Percentiles rank a stretch among this genome's conserved stretches.
Evolutionary conservation across 495 filamentous ascomycete species (phyloP).

Genomic region (Darksidea phi): DNA sequence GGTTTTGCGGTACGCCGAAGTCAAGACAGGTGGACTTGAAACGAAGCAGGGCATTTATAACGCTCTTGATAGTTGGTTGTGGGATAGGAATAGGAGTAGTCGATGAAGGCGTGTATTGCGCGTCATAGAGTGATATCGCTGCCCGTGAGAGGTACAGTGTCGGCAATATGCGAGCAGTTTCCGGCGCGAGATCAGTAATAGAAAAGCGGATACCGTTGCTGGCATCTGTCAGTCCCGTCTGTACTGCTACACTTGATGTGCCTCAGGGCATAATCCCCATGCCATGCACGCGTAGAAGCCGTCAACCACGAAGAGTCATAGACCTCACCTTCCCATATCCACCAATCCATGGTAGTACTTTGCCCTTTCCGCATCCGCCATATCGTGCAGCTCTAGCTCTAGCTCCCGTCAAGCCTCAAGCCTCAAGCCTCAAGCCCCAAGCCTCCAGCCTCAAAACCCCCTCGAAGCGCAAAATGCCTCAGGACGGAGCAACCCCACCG

Average conservation of each 20-base stretch:
- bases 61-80: constrained; percentile 57
- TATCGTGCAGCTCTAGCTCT: not conserved
- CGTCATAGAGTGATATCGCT: constrained; percentile 87
- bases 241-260: not conserved
- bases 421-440: too few relatives aligned
- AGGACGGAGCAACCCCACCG: too few relatives aligned
- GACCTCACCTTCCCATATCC: constrained; percentile 37
- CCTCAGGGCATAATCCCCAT: not conserved
- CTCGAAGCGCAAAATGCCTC: too few relatives aligned
- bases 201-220: constrained; percentile 97
- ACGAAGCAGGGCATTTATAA: constrained; percentile 62
- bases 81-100: constrained; percentile 57
- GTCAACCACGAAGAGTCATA: not conserved
- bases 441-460: too few relatives aligned
- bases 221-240: not conserved
- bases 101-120: constrained; percentile 55
- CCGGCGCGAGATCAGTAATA: constrained; percentile 73
- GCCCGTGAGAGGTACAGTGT: constrained; percentile 76
- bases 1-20: constrained; percentile 60
- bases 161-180: constrained; percentile 67
- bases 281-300: too few relatives aligned
- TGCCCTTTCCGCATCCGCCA: constrained; percentile 3
- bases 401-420: not conserved
- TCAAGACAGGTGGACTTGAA: constrained; percentile 73
- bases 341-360: constrained; percentile 33